Percentiles rank a stretch among this genome's conserved stretches.
phyloP scores from a whole-genome alignment of 192 early-diverging fungal species.

The Linnemannia exigua region DNA sequence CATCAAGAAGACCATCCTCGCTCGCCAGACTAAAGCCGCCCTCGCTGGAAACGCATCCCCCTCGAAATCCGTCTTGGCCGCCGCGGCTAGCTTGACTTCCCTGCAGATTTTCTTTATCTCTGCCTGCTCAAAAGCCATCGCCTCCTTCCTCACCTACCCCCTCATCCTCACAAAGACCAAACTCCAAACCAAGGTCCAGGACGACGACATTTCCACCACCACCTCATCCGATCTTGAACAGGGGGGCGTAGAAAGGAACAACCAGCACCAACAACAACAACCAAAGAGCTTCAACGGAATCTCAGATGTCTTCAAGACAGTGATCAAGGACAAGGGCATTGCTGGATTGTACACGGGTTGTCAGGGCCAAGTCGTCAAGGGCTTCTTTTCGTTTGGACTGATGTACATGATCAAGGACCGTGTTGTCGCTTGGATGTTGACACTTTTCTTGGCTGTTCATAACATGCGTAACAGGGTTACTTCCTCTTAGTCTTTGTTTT shows the following conservation, averaged over 20 bases:
- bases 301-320: slow-evolving; percentile 46
- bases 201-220: neutral
- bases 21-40: slow-evolving; percentile 15
- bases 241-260: neutral
- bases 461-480: slow-evolving; percentile 39
- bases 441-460: slow-evolving; percentile 58
- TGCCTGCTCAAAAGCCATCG: slow-evolving; percentile 62
- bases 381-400: slow-evolving; percentile 66
- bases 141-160: slow-evolving; percentile 65
- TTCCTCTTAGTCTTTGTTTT: slow-evolving; percentile 26
- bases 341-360: slow-evolving; percentile 48
- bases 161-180: slow-evolving; percentile 64
- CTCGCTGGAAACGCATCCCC: neutral
- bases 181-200: slow-evolving; percentile 47
- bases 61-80: slow-evolving; percentile 34
- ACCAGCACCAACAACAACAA: slow-evolving; percentile 2
- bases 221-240: neutral
- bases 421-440: slow-evolving; percentile 61
- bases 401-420: slow-evolving; percentile 71
- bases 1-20: slow-evolving; percentile 47
- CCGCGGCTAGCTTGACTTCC: slow-evolving; percentile 44
- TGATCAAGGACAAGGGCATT: slow-evolving; percentile 51
- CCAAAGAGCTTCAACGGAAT: slow-evolving; percentile 30
- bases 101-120: slow-evolving; percentile 63
- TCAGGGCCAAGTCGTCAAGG: slow-evolving; percentile 66